Evolutionary conservation across 192 early-diverging fungal species (phyloP), one percentile per base, ranked within the genome.

Genomic region (Backusella luteola): DNA sequence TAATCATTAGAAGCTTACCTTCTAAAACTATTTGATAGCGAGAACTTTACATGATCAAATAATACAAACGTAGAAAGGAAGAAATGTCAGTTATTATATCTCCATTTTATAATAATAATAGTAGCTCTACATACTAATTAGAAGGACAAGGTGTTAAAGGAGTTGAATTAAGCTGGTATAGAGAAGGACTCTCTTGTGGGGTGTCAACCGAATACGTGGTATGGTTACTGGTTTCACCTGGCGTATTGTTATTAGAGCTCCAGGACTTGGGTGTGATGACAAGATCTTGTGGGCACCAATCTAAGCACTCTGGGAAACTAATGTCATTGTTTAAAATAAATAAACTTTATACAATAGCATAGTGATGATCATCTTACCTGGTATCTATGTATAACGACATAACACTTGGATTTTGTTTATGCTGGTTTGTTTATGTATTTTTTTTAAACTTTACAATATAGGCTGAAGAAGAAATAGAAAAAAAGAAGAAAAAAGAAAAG

Each of bases 301-400:
- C 56, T 63, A 63, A 63, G 26, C 56, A 63, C 4, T 63, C 56
- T 63, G 56, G 56, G 26, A 63, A 63, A 12, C 56, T 63, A 63
- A 63, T 29, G 56, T 2, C 23, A 14, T 29, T 63, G 26, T 63
- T 63, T 11, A 59, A 63, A 29, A 63, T 63, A 63, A 63, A 26
- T 63, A 26, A 63, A 26, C 5, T 29, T 26, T 29, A 29, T 12
- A 14, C 11, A 21, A 53, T 53, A 8, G 11, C 7, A 63, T 63
- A 12, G 26, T 59, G 21, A 12, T 26, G 12, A 63, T 63, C 21
- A 63, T 63, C 11, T 63, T 63, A 63, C 56, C 56, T 63, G 8
- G 56, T 63, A 63, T 63, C 56, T 63, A 63, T 63, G 56, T 63
- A 59, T 59, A 59, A 59, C 56, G 56, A 59, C 56, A 59, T 59